These are phyloP conservation scores for Cetraspora pellucida DNA, from an alignment of 192 early-diverging fungal species.

Conservation along the genomic window DNA sequence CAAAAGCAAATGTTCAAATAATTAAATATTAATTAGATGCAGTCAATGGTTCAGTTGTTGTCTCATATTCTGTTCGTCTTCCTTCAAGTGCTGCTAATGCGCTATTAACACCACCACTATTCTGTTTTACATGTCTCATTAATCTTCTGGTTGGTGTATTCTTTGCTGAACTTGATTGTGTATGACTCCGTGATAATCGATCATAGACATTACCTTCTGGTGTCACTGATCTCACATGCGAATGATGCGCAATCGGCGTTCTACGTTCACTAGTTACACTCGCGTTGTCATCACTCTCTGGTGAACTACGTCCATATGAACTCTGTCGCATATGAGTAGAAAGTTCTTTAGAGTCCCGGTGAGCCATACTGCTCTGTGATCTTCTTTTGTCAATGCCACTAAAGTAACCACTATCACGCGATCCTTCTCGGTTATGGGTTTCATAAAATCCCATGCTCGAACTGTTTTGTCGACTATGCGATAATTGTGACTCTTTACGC, in stretches of 20 bases:
- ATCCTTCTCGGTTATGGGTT: not conserved
- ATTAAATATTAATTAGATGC: not conserved
- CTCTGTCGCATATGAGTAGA: conserved; percentile 10
- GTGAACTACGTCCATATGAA: conserved; percentile 10
- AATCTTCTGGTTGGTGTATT: not conserved
- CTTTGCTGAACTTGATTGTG: conserved; percentile 16
- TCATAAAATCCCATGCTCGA: conserved; percentile 22
- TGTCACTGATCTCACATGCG: conserved; percentile 15
- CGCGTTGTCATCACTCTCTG: conserved; percentile 7
- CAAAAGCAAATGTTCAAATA: too few relatives aligned
- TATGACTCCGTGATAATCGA: conserved; percentile 21
- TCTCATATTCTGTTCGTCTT: not conserved
- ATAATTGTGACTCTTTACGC: too few relatives aligned
- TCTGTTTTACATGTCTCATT: too few relatives aligned
- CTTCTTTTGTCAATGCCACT: conserved; percentile 13
- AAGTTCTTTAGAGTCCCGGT: conserved; percentile 23
- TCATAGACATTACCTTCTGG: conserved; percentile 20
- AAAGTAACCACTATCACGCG: conserved; percentile 31
- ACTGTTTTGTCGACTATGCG: conserved; percentile 29
- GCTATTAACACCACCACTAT: not conserved
- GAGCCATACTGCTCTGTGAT: conserved; percentile 19
- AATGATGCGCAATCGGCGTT: conserved; percentile 3
- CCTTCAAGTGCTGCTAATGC: conserved; percentile 9
- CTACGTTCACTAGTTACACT: conserved; percentile 8
- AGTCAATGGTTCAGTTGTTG: not conserved